Evolutionary conservation across 768 basidiomycete genomes (phyloP), one percentile per base, ranked within the genome.

Genomic region (Leucogyrophana mollusca): DNA sequence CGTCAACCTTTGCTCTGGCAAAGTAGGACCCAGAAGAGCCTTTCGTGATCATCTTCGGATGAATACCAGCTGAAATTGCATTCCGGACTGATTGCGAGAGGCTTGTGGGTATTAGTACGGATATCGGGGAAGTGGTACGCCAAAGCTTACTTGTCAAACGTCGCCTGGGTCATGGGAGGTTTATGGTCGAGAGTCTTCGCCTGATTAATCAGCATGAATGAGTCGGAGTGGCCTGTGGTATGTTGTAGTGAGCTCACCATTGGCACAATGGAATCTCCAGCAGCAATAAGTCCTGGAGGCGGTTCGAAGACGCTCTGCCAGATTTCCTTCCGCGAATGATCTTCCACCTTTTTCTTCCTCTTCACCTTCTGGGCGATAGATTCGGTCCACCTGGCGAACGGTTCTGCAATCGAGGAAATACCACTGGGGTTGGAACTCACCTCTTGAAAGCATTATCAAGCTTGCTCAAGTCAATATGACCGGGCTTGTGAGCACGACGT

Each of bases 1-100:
- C 86, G 11, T 89, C 86, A n/a, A 73, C 69, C 66, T 86, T 91
- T 1, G 84, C 80, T 47, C 89, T 80, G n/a, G 88, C 90, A 65
- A 94, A 94, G 66, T 95, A 95, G 37, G 88, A 90, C 0, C 93
- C 93, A 4, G 87, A 90, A 2, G 88, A 91, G 9, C 93, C 93
- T 58, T 92, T 93, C 4, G 79, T 67, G 40, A 94, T 94, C 81
- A 94, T 88, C 64, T 92, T 90, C 9, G 92, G 92, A 56, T 94
- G 90, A 34, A 90, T 77, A 10, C 90, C 90, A 18, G 83, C 85
- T 5, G 69, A 49, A 52, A 94, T 87, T 11, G 89, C 87, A 47
- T 65, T 73, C 57, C 77, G 80, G 13, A 90, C 82, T 23, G 80
- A 79, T 56, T 82, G 73, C 13, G 80, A 79, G 13, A 85, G 58